These are phyloP conservation scores for Triangularia setosa DNA, from an alignment of 2,329 filamentous ascomycete genomes.

Conservation along the genomic window DNA sequence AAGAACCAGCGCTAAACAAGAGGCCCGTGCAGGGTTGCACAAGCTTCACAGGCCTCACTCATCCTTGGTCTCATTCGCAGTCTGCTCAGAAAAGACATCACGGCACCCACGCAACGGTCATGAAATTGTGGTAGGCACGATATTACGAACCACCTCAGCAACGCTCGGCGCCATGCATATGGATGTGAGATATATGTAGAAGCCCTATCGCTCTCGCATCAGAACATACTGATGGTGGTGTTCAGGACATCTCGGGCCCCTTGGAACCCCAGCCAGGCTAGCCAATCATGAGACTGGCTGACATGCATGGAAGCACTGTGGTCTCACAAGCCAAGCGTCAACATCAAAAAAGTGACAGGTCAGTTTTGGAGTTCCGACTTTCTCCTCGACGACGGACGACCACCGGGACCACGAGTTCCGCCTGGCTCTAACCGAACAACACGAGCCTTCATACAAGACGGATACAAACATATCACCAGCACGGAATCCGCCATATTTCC, in stretches of 20 bases:
- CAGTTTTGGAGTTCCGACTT: background rate
- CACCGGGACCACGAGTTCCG: constrained; percentile 12
- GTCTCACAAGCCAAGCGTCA: background rate
- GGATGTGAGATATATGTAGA: background rate
- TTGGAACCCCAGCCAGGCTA: background rate
- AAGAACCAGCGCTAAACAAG: constrained; percentile 7
- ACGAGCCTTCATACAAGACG: background rate
- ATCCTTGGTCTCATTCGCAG: background rate
- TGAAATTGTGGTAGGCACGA: background rate
- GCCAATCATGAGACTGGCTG: background rate
- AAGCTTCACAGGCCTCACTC: background rate
- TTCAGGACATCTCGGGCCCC: constrained; percentile 2
- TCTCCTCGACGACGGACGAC: background rate
- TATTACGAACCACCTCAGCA: background rate
- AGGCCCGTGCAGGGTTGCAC: background rate
- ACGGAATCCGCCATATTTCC: background rate
- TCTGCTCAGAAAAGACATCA: background rate
- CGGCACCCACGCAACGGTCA: background rate
- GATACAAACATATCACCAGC: background rate
- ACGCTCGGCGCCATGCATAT: background rate
- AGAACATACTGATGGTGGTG: background rate
- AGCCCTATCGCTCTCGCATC: background rate
- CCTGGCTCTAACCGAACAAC: background rate
- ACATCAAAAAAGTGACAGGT: background rate
- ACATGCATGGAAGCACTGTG: background rate